Percentiles rank a stretch among this genome's conserved stretches.
These are phyloP conservation scores for Saxophila tyrrhenica DNA, from an alignment of 495 filamentous ascomycete species.

Conservation along the genomic window DNA sequence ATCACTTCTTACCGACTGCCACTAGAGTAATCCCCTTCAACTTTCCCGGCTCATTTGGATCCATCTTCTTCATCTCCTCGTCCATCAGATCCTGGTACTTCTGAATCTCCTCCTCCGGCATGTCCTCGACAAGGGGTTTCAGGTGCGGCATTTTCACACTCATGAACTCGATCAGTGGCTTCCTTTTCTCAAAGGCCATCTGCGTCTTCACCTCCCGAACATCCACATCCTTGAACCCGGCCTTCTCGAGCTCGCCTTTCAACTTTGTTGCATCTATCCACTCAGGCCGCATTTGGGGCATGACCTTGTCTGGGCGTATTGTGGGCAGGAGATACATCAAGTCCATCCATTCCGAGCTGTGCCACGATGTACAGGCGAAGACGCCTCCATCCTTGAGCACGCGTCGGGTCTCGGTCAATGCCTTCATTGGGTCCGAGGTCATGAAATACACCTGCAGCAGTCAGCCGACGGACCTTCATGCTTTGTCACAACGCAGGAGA, in stretches of 20 bases:
- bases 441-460: constrained; percentile 15
- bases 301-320: constrained; percentile 9
- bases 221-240: constrained; percentile 17
- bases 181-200: constrained; percentile 3
- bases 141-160: constrained; percentile 12
- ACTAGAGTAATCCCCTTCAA: constrained; percentile 11
- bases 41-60: constrained; percentile 6
- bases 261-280: constrained; percentile 3
- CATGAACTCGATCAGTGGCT: constrained; percentile 9
- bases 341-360: constrained; percentile 16
- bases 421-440: constrained; percentile 13
- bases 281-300: constrained; percentile 5
- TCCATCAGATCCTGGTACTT: constrained; percentile 1
- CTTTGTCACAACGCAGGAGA: neutral
- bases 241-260: constrained; percentile 13
- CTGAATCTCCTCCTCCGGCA: constrained; percentile 7
- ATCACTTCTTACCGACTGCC: constrained; percentile 13
- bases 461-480: neutral
- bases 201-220: neutral
- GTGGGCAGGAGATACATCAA: constrained; percentile 2
- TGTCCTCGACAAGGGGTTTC: constrained; percentile 4
- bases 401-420: constrained; percentile 4
- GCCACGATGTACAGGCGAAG: constrained; percentile 5
- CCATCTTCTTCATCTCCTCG: constrained; percentile 10
- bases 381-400: constrained; percentile 11